Conservation (phyloP, 129 eudicot species). For the Erigeron canadensis region DNA sequence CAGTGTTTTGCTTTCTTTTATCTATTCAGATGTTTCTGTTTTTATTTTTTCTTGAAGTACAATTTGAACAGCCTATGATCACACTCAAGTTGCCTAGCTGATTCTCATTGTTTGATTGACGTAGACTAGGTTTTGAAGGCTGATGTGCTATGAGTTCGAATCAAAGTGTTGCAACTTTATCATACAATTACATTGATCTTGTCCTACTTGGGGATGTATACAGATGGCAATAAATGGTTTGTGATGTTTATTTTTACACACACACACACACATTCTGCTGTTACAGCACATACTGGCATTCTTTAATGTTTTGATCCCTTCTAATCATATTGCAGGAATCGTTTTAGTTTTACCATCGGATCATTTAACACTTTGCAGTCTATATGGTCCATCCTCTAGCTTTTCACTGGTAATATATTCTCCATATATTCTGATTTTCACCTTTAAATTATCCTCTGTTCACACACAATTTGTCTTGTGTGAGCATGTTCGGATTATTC, state of each 20-base stretch:
- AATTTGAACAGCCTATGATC: constrained; percentile 13
- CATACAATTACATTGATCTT: constrained; percentile 16
- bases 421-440: constrained; percentile 41
- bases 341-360: constrained; percentile 24
- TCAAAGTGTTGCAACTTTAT: constrained; percentile 30
- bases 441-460: constrained; percentile 21
- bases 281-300: constrained; percentile 29
- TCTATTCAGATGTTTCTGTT: neutral
- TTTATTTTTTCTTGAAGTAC: constrained; percentile 5
- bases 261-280: constrained; percentile 15
- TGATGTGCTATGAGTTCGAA: constrained; percentile 45
- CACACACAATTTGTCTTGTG: constrained; percentile 25
- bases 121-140: constrained; percentile 4
- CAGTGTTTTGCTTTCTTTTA: neutral
- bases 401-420: constrained; percentile 28
- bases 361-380: constrained; percentile 33
- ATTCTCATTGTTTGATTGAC: constrained; percentile 19
- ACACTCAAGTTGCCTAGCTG: neutral
- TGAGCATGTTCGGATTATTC: constrained; percentile 17
- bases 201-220: constrained; percentile 45
- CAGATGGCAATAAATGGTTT: constrained; percentile 44
- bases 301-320: constrained; percentile 25
- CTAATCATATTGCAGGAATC: constrained; percentile 38
- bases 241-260: neutral
- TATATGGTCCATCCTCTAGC: constrained; percentile 37